phyloP scores from a whole-genome alignment of 768 basidiomycete genomes.

The Trametes gibbosa region DNA sequence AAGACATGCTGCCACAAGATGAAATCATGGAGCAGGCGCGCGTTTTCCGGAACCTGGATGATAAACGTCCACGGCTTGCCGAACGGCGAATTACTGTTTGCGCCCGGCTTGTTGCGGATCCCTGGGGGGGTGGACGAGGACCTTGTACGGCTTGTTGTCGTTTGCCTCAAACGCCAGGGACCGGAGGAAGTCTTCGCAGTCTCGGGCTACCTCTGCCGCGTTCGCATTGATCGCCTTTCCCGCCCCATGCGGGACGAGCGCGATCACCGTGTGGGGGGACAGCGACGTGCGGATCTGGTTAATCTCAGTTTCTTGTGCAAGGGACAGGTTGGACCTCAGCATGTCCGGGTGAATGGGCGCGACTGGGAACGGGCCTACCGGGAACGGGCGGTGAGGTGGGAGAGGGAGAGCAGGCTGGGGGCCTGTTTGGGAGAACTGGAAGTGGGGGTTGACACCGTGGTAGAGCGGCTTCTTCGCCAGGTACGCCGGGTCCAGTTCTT shows the following conservation, averaged over 20 bases:
- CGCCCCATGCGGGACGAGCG: neutral
- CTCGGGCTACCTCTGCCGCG: neutral
- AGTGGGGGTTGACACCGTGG: constrained; percentile 1
- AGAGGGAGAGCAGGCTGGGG: neutral
- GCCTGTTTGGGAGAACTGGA: neutral
- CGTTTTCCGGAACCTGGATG: neutral
- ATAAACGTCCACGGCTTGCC: neutral
- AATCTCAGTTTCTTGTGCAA: neutral
- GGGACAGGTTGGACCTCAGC: neutral
- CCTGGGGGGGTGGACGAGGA: neutral
- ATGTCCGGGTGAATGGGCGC: neutral
- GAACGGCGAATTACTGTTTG: neutral
- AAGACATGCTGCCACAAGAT: constrained; percentile 1
- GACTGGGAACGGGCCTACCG: neutral
- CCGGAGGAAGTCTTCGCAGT: neutral
- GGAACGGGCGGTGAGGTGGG: constrained; percentile 1
- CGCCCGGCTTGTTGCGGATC: neutral
- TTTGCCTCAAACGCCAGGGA: neutral
- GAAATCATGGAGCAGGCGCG: neutral
- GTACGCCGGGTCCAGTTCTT: no score
- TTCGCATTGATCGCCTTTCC: neutral
- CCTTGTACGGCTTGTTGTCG: neutral
- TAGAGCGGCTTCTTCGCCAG: no score
- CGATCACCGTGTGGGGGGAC: neutral
- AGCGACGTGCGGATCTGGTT: neutral